Conservation (phyloP, 768 basidiomycete species). For the Tulasnella sp. region DNA sequence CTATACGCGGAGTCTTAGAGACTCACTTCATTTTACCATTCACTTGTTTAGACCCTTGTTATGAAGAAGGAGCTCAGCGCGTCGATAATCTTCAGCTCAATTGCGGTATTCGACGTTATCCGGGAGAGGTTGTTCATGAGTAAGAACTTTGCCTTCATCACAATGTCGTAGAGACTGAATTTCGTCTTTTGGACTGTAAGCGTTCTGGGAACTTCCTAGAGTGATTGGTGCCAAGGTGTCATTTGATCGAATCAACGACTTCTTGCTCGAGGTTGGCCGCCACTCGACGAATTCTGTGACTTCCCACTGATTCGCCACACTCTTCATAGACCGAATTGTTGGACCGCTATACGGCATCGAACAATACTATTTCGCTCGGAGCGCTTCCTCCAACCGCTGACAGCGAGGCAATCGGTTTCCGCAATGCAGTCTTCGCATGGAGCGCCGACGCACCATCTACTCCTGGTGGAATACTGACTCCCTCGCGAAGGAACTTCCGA, state of each 20-base stretch:
- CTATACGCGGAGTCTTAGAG: not conserved
- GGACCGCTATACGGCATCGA: slow-evolving; percentile 32
- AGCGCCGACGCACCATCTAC: slow-evolving; percentile 47
- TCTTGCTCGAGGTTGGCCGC: slow-evolving; percentile 39
- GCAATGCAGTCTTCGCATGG: slow-evolving; percentile 51
- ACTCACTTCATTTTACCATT: not conserved
- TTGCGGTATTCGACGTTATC: slow-evolving; percentile 61
- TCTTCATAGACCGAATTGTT: slow-evolving; percentile 37
- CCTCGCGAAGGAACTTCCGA: slow-evolving; percentile 42
- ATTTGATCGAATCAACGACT: slow-evolving; percentile 52
- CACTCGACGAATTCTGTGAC: not conserved
- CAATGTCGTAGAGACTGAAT: no score
- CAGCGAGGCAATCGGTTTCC: slow-evolving; percentile 28
- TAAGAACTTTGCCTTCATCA: not conserved
- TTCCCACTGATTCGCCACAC: not conserved
- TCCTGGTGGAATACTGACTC: slow-evolving; percentile 42
- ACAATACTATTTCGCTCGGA: slow-evolving; percentile 22
- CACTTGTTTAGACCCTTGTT: slow-evolving; percentile 36
- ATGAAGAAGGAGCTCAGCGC: slow-evolving; percentile 42
- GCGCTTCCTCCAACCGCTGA: slow-evolving; percentile 26
- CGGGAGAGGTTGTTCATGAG: slow-evolving; percentile 40
- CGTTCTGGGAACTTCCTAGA: slow-evolving; percentile 37
- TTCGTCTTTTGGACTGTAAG: slow-evolving; percentile 35
- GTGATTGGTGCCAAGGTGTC: slow-evolving; percentile 54
- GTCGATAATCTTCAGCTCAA: slow-evolving; percentile 42